Evolutionary conservation across 2,329 filamentous ascomycete genomes (phyloP).

Genomic region (Diaporthe batatas): DNA sequence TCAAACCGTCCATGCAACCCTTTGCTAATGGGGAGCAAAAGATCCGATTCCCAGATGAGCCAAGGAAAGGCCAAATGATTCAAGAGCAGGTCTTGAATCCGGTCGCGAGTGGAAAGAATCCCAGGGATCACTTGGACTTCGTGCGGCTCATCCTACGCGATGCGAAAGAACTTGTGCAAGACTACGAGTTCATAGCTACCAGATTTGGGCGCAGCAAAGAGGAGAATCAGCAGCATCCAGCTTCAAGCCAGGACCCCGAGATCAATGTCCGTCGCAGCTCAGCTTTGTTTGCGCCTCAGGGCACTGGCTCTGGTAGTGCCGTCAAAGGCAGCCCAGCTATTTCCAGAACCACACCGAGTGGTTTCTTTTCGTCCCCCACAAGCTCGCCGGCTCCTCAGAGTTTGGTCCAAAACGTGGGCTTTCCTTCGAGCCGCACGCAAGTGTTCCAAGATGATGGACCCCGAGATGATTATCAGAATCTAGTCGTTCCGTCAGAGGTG

Average conservation of each 20-base stretch:
- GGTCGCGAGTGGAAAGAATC: background rate
- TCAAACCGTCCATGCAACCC: background rate
- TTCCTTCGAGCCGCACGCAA: background rate
- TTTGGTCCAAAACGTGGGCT: background rate
- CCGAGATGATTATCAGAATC: conserved; percentile 40
- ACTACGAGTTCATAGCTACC: background rate
- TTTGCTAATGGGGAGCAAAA: background rate
- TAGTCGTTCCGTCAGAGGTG: conserved; percentile 44
- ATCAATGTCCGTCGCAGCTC: background rate
- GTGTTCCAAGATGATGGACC: background rate
- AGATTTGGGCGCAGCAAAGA: background rate
- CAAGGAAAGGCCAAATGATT: fast-evolving
- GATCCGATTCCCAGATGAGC: background rate
- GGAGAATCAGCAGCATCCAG: background rate
- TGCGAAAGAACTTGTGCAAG: background rate
- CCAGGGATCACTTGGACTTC: background rate
- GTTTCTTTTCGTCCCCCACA: background rate
- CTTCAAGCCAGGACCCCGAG: background rate
- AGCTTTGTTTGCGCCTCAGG: background rate
- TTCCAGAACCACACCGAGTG: too few species aligned
- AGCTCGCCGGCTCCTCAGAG: too few species aligned
- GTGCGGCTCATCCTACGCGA: background rate
- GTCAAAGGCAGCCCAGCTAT: background rate
- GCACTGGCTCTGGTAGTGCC: too few species aligned
- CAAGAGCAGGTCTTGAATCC: background rate